These are phyloP conservation scores for Trichoderma citrinoviride DNA, from an alignment of 2,329 filamentous ascomycete species.

Conservation along the genomic window DNA sequence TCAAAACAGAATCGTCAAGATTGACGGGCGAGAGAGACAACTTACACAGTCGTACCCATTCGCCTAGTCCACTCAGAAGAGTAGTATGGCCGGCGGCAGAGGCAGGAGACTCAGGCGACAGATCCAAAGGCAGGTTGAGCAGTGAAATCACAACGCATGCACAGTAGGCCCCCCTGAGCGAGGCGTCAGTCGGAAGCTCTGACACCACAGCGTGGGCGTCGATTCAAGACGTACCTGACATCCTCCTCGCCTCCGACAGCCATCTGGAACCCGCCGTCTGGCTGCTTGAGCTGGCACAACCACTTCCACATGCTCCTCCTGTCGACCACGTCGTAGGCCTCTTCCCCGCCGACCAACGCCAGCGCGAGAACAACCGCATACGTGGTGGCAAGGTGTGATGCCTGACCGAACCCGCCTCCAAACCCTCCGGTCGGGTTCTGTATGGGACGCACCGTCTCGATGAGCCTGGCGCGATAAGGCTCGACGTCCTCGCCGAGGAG, in stretches of 20 bases:
- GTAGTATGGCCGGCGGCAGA: slow-evolving; percentile 58
- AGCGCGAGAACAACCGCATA: slow-evolving; percentile 83
- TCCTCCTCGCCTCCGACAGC: slow-evolving; percentile 86
- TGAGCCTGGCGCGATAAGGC: slow-evolving; percentile 65
- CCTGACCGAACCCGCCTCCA: slow-evolving; percentile 88
- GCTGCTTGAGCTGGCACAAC: slow-evolving; percentile 81
- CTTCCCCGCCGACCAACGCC: slow-evolving; percentile 71
- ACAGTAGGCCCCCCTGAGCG: slow-evolving; percentile 79
- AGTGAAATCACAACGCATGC: slow-evolving; percentile 80
- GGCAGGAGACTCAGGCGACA: slow-evolving; percentile 70
- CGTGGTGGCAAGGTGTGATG: slow-evolving; percentile 81
- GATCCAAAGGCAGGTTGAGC: slow-evolving; percentile 75
- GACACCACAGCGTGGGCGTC: slow-evolving; percentile 24
- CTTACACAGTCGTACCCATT: slow-evolving; percentile 79
- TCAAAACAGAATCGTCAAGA: slow-evolving; percentile 24
- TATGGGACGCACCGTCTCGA: slow-evolving; percentile 73
- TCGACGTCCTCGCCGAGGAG: slow-evolving; percentile 72
- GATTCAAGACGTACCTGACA: slow-evolving; percentile 61
- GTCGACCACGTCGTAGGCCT: slow-evolving; percentile 73
- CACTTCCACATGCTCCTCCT: slow-evolving; percentile 86
- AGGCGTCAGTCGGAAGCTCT: slow-evolving; percentile 23
- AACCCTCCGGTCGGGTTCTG: slow-evolving; percentile 85
- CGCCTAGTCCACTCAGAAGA: slow-evolving; percentile 70
- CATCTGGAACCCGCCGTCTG: slow-evolving; percentile 86
- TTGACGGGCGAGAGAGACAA: slow-evolving; percentile 31